Base-by-base conservation (phyloP, 305 asterid genomes). In the Withania somnifera region DNA sequence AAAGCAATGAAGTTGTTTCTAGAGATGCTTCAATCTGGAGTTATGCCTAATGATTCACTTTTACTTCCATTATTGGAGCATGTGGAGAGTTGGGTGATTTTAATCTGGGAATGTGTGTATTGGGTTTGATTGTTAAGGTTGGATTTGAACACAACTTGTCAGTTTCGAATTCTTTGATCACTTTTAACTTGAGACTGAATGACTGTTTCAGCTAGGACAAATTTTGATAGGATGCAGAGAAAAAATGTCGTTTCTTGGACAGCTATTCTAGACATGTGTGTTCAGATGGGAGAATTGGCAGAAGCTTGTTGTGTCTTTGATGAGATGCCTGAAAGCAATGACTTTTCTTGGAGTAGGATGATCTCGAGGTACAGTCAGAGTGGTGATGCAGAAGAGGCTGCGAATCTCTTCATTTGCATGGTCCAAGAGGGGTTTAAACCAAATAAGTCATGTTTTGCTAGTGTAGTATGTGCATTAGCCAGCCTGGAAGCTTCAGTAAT, bases 201-300 rank as follows among this genome's bases (percentile, higher is more conserved):
- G 91, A 86, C 84, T 51, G 91, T 85, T 64, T 86, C 84, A 64
- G 97, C 96, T 14, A 84, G 89, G 88, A 84, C 52, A 82, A 85
- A 82, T 22, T 94, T 94, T 80, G 90, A 88, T 83, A 50, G 86
- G 66, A 92, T 93, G 92, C 86, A 83, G 82, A 83, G 78, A 36
- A 90, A 82, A 89, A 97, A 94, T 85, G 97, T 94, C 24, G 86
- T 92, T 88, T 93, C 98, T 17, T 94, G 97, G 98, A 94, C 98
- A 4, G 90, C 97, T 0, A 92, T 94, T 30, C 85, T 93, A 0
- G 97, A 88, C 81, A 88, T 91, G 93, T 88, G 89, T 30, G 86
- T 88, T 24, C 89, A 90, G 82, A 90, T 82, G 87, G 97, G 94
- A 1, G 88, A 93, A 71, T 78, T 93, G 45, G 76, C 58, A 76